Percentiles rank a stretch among this genome's conserved stretches.
Evolutionary conservation across 2,329 filamentous ascomycete genomes (phyloP).

Genomic region (Colletotrichum truncatum): DNA sequence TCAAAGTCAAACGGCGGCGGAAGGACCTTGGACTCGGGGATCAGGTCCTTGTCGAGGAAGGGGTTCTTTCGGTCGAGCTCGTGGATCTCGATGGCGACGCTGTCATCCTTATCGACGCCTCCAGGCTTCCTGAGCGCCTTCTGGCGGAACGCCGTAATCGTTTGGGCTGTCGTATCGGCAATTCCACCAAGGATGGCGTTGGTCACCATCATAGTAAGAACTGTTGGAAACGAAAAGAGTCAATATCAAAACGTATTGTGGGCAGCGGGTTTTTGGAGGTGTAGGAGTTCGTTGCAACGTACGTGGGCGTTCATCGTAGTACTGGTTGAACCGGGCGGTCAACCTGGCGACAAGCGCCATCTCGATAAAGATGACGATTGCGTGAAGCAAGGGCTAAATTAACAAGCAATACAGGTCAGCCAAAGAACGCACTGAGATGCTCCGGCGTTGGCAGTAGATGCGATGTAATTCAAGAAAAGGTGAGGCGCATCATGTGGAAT

Average conservation of each 20-base stretch:
- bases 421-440: not conserved
- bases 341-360: constrained; percentile 87
- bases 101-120: constrained; percentile 70
- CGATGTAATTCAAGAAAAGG: not conserved
- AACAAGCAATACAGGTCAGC: constrained; percentile 11
- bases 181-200: constrained; percentile 96
- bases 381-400: constrained; percentile 85
- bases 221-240: constrained; percentile 49
- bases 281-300: constrained; percentile 40
- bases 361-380: constrained; percentile 85
- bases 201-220: constrained; percentile 98
- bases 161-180: constrained; percentile 95
- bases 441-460: not conserved
- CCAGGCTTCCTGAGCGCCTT: constrained; percentile 71
- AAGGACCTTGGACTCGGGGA: constrained; percentile 68
- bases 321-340: constrained; percentile 88
- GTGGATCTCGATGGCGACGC: constrained; percentile 86
- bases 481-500: not conserved
- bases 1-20: constrained; percentile 96
- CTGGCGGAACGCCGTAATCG: constrained; percentile 83
- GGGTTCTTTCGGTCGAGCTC: constrained; percentile 86
- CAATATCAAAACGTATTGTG: not conserved
- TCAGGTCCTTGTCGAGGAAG: constrained; percentile 70
- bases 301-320: constrained; percentile 92
- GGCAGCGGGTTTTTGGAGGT: not conserved